Conservation (phyloP, 495 filamentous ascomycete genomes). For the Cryomyces minteri region DNA sequence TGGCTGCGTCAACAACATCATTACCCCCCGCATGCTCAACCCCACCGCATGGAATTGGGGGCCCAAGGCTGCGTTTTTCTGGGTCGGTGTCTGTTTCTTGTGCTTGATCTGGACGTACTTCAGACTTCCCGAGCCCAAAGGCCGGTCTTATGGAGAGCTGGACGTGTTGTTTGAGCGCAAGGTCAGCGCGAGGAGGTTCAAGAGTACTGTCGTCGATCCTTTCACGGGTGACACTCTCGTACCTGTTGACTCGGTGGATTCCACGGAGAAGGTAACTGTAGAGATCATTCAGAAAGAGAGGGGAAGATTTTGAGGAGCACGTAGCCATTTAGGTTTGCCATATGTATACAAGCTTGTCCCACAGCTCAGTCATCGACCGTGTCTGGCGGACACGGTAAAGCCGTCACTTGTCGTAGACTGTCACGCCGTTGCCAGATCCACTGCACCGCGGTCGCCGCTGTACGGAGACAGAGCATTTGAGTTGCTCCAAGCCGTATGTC, state of each 20-base stretch:
- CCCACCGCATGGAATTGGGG: constrained; percentile 2
- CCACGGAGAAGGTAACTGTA: constrained; percentile 1
- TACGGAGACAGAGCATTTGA: no score
- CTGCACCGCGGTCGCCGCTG: no score
- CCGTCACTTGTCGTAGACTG: no score
- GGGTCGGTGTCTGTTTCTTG: constrained; percentile 41
- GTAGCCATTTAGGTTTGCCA: no score
- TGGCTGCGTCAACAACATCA: neutral
- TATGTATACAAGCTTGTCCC: no score
- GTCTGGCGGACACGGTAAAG: no score
- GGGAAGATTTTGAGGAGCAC: no score
- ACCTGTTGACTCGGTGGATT: neutral
- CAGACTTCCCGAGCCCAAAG: constrained; percentile 53
- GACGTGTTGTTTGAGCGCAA: constrained; percentile 52
- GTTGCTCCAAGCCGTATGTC: no score
- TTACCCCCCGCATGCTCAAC: constrained; percentile 2
- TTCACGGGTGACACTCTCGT: neutral
- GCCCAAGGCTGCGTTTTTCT: constrained; percentile 3
- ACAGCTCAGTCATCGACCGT: no score
- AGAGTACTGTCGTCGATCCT: neutral
- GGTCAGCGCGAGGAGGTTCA: constrained; percentile 49
- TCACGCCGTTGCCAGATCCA: no score
- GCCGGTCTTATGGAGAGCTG: constrained; percentile 54
- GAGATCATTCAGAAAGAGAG: no score
- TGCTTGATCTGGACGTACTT: constrained; percentile 61